Percentiles rank a stretch among this genome's conserved stretches.
These are phyloP conservation scores for Kluyveromyces marxianus DNA, from an alignment of 1,139 yeast species.

Conservation along the genomic window DNA sequence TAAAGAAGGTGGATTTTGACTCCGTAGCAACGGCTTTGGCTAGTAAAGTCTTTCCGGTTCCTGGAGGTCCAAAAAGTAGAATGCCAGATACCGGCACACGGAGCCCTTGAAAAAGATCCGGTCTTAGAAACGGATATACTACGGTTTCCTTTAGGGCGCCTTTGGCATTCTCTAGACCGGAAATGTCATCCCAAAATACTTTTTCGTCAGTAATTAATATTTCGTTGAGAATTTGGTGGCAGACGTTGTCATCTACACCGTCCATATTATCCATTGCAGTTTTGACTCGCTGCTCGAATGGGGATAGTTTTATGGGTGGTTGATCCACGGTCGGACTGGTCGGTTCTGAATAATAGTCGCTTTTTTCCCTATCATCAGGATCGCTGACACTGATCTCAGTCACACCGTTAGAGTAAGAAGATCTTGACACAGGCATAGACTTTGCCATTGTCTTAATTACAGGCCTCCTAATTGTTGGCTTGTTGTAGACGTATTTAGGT, in stretches of 20 bases:
- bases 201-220: conserved; percentile 52
- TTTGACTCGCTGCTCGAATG: conserved; percentile 11
- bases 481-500: conserved; percentile 17
- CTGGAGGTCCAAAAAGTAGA: conserved; percentile 57
- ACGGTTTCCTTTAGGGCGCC: conserved; percentile 56
- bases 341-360: neutral
- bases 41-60: conserved; percentile 46
- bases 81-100: conserved; percentile 60
- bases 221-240: conserved; percentile 38
- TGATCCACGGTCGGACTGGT: too few species aligned
- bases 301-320: conserved; percentile 2
- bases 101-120: conserved; percentile 53
- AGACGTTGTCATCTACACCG: conserved; percentile 41
- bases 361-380: neutral
- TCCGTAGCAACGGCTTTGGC: conserved; percentile 65
- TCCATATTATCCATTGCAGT: conserved; percentile 17
- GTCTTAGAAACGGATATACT: conserved; percentile 58
- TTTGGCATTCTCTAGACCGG: conserved; percentile 51
- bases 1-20: conserved; percentile 55
- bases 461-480: conserved; percentile 20
- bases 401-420: too few species aligned
- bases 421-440: neutral
- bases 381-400: too few species aligned
- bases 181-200: conserved; percentile 58
- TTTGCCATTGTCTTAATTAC: conserved; percentile 10